Base-by-base conservation (phyloP, 495 filamentous ascomycete genomes). In the Penicillium tannophilum region DNA sequence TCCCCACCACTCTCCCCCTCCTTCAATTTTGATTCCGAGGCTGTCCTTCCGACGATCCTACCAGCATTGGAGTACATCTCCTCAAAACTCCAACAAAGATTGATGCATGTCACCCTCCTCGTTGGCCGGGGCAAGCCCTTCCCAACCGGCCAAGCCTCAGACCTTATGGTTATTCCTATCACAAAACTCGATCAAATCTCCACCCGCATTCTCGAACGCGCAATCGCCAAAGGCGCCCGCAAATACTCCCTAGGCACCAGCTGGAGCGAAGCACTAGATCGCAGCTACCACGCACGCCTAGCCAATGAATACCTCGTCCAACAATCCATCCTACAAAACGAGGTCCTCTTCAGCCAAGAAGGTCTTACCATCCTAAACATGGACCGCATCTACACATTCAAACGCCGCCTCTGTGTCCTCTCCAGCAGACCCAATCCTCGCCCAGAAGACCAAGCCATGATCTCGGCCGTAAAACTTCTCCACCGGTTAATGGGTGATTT, bases 311-410 rank as follows among this genome's bases (percentile, higher is more conserved):
- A 89, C 58, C 76, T 92, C 3, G 74, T 89, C 30, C 76, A 83
- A 35, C 82, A 86, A 50, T 90, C 88, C 9, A 78, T 90, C 26
- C 64, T 78, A 44, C 88, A 90, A 64, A 87, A 90, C 63, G 84
- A 89, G 50, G 75, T 87, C 31, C 73, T 91, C 54, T 91, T 88
- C 76, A 81, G 84, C 28, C 83, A 86, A n/a, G 86, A 88, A 47
- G 86, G 85, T 36, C 73, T 92, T 31, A 88, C 83, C 1, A 69
- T 91, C 31, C 71, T 91, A 1, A 84, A 83, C 16, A 81, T 91
- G 44, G 88, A 92, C 69, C 82, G 86, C 55, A 76, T 90, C 63
- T 90, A 90, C 72, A 89, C 83, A 44, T 87, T 92, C 75, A 89
- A 90, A 64, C 79, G 82, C 33, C 78, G 84, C 5, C 77, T 90